Evolutionary conservation across 2,329 filamentous ascomycete genomes (phyloP), one percentile per base, ranked within the genome.

Genomic region (Monascus ruber): DNA sequence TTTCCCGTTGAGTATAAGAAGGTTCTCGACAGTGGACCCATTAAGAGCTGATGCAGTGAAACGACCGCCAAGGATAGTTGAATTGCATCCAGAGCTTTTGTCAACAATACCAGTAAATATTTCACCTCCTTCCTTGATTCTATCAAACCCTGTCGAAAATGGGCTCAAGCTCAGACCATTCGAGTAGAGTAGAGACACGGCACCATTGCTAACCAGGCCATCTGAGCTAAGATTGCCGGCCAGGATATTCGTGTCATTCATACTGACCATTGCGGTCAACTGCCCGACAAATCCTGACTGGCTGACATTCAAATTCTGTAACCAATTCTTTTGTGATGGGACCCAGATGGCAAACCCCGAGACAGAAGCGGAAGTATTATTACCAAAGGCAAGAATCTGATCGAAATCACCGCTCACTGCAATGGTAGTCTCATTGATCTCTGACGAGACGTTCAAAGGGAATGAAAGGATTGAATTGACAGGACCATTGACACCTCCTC

Each of bases 261-360:
- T 71, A 35, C 71, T 70, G n/a, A 84, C 72, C 31, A 81, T 70
- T 5, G 85, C 74, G 11, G 80, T 83, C 34, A 98, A 71, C 40
- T 79, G 67, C 31, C 91, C 93, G 42, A 73, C 72, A 50, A 93
- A 74, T 5, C 75, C 70, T 39, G 84, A 78, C 27, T 79, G 72
- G 5, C 74, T 65, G 5, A 76, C 67, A 29, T 78, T 62, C 11
- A 95, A 65, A 49, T 93, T 91, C 55, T 86, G 78, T 10, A 98
- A 70, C 91, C 91, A 98, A 56, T 91, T 91, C 42, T 72, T 73
- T 45, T 74, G 71, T 3, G 87, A 93, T 3, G 85, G 85, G 5
- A 96, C 81, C 91, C 91, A 98, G 31, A 96, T 71, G 9, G 86
- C 89, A 53, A 98, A 86, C 2, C 88, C 87, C 37, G 77, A 63